Base-by-base conservation (phyloP, 352 stramenopile species). In the Phytopythium oedochilum region DNA sequence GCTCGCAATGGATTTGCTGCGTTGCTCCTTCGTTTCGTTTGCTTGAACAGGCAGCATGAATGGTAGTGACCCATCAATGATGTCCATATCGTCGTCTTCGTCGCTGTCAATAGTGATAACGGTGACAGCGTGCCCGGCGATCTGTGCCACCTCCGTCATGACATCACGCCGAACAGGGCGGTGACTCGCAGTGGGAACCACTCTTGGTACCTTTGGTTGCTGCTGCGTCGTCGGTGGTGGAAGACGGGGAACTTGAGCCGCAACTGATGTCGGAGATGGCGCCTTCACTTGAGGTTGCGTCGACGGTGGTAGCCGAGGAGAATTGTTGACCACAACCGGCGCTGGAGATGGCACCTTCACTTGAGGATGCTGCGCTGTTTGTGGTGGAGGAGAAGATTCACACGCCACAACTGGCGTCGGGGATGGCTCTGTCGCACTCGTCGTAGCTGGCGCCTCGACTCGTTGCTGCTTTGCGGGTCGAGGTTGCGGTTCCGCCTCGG, bases 1-100 rank as follows among this genome's bases (percentile, higher is more conserved):
- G 36, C 5, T 9, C 18, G 7, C 22, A 5, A 23, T 12, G 36
- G 36, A 42, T 14, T 36, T 4, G 26, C 35, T 35, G 3, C 3
- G 43, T 12, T 50, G 25, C 8, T 35, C 43, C 23, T 22, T 9
- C n/a, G 20, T 22, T 14, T 20, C 31, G 14, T 1, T 31, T 28
- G 40, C 10, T 22, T 29, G 40, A 6, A 8, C 2, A 9, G 18
- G 36, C 36, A 42, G 2, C 36, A 17, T 22, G n/a, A n/a, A n/a
- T n/a, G n/a, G n/a, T 1, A 11, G 6, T 2, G 14, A 10, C 22
- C 10, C 40, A 20, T 6, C 4, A 3, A 9, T 20, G 14, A 47
- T 5, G 17, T 28, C 22, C 40, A 47, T 47, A 10, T 47, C 40
- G 40, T 50, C 26, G 28, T 59, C 28, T 10, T 57, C 50, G 23